Evolutionary conservation across 2,329 filamentous ascomycete species (phyloP), one percentile per base, ranked within the genome.

Genomic region (Scytalidium sp.): DNA sequence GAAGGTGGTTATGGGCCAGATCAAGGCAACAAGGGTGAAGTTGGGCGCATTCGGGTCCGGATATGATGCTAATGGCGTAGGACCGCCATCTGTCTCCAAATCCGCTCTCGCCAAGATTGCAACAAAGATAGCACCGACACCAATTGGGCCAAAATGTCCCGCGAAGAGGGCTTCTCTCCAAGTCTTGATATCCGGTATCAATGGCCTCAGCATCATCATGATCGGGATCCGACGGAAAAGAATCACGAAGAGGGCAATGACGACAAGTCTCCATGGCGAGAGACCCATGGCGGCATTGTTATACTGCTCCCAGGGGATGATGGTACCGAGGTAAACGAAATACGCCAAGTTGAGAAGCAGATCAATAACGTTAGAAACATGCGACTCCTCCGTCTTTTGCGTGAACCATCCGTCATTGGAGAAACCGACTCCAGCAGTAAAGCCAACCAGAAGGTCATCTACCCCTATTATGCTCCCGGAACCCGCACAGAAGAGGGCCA

Each of bases 401-500:
- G 89, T 88, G 63, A 99, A 99, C 94, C 94, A 99, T 57, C 94
- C 94, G 65, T 99, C 94, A 68, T 99, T 99, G 60, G 92, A 97
- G 75, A 99, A 99, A 48, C 94, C 94, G n/a, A 99, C 94, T 50
- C 94, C 94, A 49, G 89, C 90, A 13, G 93, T 86, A 63, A 99
- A 99, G 36, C 94, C 94, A 36, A 99, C 90, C 3, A 99, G 81
- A 45, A 99, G 73, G 68, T 99, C 94, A 67, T 99, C 94, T 62
- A 97, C 79, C 45, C 94, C 94, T 41, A 99, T 75, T 51, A 97
- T 81, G 68, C 90, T 91, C 23, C 94, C 94, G 0, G 93, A 93
- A 17, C 94, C 94, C 51, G 94, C 94, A 65, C 91, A 96, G 71
- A 97, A 99, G 19, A 99, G 80, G 1, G 94, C 93, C 49, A 99